Conservation (phyloP, 208 protist genomes). For the Trypanosoma platydactyli region DNA sequence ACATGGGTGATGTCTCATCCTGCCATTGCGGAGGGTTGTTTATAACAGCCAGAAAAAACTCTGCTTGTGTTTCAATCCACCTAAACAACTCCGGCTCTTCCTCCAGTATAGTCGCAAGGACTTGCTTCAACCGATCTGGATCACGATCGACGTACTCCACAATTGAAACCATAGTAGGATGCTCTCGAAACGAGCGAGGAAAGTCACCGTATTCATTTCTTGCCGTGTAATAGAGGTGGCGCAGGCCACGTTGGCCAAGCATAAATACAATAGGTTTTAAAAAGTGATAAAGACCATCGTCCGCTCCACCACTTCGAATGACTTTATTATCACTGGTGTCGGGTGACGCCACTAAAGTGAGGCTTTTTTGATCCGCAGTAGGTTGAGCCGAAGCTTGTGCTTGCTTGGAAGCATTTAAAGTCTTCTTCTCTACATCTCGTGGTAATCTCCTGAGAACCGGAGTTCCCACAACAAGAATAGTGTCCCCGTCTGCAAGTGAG, state of each 20-base stretch:
- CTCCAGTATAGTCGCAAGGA: slow-evolving; percentile 45
- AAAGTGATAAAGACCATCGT: slow-evolving; percentile 7
- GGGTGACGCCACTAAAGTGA: neutral
- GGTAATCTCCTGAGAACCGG: neutral
- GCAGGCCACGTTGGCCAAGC: slow-evolving; percentile 17
- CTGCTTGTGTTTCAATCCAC: slow-evolving; percentile 51
- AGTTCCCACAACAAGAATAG: slow-evolving; percentile 21
- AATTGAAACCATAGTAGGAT: slow-evolving; percentile 62
- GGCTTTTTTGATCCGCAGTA: neutral
- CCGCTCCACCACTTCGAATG: neutral
- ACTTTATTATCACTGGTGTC: neutral
- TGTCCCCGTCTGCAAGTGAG: neutral
- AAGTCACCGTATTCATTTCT: slow-evolving; percentile 15
- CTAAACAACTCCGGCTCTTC: slow-evolving; percentile 48
- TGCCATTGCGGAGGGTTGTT: slow-evolving; percentile 18
- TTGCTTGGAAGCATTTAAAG: neutral
- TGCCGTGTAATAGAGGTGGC: slow-evolving; percentile 7
- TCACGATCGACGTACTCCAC: slow-evolving; percentile 45
- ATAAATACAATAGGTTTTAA: slow-evolving; percentile 21
- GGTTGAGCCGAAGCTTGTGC: neutral
- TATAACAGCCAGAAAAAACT: slow-evolving; percentile 41
- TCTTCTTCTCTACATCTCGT: neutral
- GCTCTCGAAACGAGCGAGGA: slow-evolving; percentile 36
- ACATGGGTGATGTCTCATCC: slow-evolving; percentile 22
- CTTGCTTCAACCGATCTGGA: slow-evolving; percentile 35